Conservation (phyloP, 805 yeast genomes). For the Ogataea trehaloabstinens region DNA sequence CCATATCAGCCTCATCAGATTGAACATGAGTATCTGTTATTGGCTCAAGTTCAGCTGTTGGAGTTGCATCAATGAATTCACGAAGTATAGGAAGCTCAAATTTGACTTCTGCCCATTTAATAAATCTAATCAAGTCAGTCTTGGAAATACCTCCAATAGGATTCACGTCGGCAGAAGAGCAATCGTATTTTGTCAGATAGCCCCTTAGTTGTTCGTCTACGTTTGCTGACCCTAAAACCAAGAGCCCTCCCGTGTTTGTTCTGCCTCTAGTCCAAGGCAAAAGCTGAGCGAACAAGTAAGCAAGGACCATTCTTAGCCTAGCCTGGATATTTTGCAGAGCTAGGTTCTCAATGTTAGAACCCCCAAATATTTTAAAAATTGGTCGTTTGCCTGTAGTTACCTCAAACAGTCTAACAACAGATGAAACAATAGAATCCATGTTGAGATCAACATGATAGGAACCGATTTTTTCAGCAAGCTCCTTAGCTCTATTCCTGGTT, state of each 20-base stretch:
- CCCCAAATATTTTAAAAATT: conserved; percentile 88
- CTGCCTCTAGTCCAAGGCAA: conserved; percentile 91
- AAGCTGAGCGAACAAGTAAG: conserved; percentile 89
- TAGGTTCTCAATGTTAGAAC: conserved; percentile 84
- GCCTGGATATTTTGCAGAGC: conserved; percentile 98
- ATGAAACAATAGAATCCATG: conserved; percentile 79
- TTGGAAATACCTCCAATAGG: conserved; percentile 99
- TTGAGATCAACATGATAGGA: conserved; percentile 89
- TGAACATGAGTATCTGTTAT: conserved; percentile 90
- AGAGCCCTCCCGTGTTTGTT: conserved; percentile 67
- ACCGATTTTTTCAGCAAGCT: conserved; percentile 72
- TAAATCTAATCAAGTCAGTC: conserved; percentile 84
- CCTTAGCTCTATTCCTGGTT: conserved; percentile 79
- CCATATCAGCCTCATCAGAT: conserved; percentile 97
- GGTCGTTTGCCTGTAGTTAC: conserved; percentile 90
- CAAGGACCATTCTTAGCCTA: conserved; percentile 88
- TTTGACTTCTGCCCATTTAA: conserved; percentile 67
- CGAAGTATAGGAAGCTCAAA: conserved; percentile 76
- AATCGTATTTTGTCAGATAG: conserved; percentile 92
- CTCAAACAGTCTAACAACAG: conserved; percentile 75
- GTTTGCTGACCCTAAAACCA: conserved; percentile 94
- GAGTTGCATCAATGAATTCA: conserved; percentile 85
- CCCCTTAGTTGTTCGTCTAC: conserved; percentile 97
- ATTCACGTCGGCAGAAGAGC: conserved; percentile 95
- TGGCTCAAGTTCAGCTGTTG: conserved; percentile 98